These are phyloP conservation scores for Lolium rigidum DNA, from an alignment of 176 grass and related monocot species.

Conservation along the genomic window DNA sequence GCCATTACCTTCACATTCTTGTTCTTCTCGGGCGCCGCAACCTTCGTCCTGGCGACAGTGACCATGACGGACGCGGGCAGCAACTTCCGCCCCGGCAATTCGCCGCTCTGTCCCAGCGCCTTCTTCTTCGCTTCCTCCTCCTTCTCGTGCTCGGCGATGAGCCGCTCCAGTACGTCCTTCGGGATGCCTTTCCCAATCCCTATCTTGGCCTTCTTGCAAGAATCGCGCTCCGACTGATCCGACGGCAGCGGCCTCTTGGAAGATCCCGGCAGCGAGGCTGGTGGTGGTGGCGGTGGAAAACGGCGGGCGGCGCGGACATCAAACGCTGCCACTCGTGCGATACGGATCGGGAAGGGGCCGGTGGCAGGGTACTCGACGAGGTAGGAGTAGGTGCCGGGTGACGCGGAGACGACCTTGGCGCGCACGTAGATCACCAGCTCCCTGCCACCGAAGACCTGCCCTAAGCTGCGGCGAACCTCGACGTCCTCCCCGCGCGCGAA, in stretches of 20 bases:
- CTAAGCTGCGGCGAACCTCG: neutral
- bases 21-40: no score
- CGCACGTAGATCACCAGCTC: neutral
- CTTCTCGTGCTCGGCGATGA: neutral
- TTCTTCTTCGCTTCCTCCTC: neutral
- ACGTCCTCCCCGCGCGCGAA: neutral
- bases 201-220: neutral
- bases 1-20: no score
- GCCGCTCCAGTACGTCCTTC: neutral
- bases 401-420: slow-evolving; percentile 8
- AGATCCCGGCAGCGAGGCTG: neutral
- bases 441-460: neutral
- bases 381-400: neutral
- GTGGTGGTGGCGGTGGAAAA: neutral
- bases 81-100: neutral
- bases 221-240: neutral
- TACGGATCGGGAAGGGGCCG: neutral
- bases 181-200: neutral
- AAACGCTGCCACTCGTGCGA: neutral
- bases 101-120: neutral
- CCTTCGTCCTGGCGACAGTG: neutral
- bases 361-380: neutral
- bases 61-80: neutral
- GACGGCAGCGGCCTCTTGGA: neutral
- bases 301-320: neutral